These are phyloP conservation scores for Cucumis sativus DNA, from an alignment of 306 rosid species.

Conservation along the genomic window DNA sequence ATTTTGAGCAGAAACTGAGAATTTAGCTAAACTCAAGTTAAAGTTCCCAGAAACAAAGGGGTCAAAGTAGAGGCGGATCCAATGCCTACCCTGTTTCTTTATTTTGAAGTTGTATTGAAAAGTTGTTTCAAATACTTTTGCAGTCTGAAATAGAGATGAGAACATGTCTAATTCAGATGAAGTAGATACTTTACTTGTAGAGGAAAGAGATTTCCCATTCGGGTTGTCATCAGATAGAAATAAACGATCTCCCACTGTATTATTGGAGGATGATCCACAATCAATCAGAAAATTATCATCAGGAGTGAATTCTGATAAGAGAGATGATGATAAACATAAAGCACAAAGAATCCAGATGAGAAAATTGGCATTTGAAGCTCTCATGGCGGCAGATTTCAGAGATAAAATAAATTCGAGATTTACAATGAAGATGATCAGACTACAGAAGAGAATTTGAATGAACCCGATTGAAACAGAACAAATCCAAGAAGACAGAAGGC, in stretches of 20 bases:
- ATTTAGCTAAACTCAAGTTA: constrained; percentile 39
- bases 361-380: constrained; percentile 9
- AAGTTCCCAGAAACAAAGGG: constrained; percentile 23
- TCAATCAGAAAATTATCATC: constrained; percentile 31
- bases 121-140: constrained; percentile 28
- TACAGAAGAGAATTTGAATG: not conserved
- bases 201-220: constrained; percentile 11
- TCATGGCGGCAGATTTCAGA: constrained; percentile 9
- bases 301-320: constrained; percentile 23
- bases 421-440: not conserved
- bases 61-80: constrained; percentile 57
- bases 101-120: constrained; percentile 44
- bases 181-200: constrained; percentile 14
- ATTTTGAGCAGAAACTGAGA: constrained; percentile 56
- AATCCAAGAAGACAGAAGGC: not conserved
- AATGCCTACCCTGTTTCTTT: constrained; percentile 34
- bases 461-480: not conserved
- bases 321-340: constrained; percentile 16
- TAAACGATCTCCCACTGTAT: constrained; percentile 26
- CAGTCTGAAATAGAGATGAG: constrained; percentile 32
- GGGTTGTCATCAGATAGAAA: constrained; percentile 35
- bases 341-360: constrained; percentile 19
- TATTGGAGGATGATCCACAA: constrained; percentile 45
- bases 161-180: constrained; percentile 15
- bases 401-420: not conserved